Base-by-base conservation (phyloP, 2,329 filamentous ascomycete genomes). In the Monosporascus sp. region DNA sequence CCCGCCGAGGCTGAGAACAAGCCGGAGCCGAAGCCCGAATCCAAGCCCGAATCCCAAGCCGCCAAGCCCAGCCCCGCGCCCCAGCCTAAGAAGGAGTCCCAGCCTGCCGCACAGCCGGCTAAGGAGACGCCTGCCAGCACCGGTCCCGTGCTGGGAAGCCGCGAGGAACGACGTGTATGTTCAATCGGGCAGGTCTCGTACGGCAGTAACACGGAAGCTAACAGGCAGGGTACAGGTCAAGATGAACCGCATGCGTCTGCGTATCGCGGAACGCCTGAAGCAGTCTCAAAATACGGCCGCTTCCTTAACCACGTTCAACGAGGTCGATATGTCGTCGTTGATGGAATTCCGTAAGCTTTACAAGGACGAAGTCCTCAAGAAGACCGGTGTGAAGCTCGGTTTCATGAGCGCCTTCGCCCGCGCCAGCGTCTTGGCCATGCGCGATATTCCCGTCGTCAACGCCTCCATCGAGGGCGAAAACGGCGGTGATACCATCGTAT, bases 231-330 rank as follows among this genome's bases (percentile, higher is more conserved):
- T 58, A 52, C 64, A 94, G 89, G 91, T 97, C 67, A 99, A 99
- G 82, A 99, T 99, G 94, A 97, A 97, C 80, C 91, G 94, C 60
- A 99, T 99, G 94, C 91, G 94, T 61, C 84, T 97, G 57, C 87
- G 94, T 58, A 99, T 97, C 63, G 91, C 94, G 49, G 94, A 99
- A 78, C 91, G 94, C 63, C 83, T 99, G 60, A 99, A 99, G 84
- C 94, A 99, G 72, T 97, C 94, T 20, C 94, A 99, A 72, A 99
- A 99, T 77, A 97, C 94, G 2, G 93, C 94, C 49, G 94, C 94
- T 45, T 96, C 94, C 4, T 80, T 99, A 51, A 97, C 94, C 48
- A 99, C 94, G 26, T 99, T 99, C 82, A 97, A 99, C 73, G 93
- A 97, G 74, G 94, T 99, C 57, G 94, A 99, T 72, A 99, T 99